These are phyloP conservation scores for Rhynchosporium agropyri DNA, from an alignment of 2,329 filamentous ascomycete species.

Conservation along the genomic window DNA sequence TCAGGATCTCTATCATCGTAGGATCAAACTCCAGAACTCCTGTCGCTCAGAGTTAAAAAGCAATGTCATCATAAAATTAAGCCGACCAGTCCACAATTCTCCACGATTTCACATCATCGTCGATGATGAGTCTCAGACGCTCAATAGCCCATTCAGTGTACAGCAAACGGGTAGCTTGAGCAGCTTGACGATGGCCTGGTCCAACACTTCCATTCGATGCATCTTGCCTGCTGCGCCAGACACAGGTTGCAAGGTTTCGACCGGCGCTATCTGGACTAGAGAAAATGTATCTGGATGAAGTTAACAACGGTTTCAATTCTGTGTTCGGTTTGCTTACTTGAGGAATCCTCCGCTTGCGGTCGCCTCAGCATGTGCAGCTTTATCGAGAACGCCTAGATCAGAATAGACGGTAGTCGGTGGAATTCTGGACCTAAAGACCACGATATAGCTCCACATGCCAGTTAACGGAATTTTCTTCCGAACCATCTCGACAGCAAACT, in stretches of 20 bases:
- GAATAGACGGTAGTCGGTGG: slow-evolving; percentile 67
- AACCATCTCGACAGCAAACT: neutral
- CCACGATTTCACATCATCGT: slow-evolving; percentile 66
- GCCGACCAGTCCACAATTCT: slow-evolving; percentile 61
- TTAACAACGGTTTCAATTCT: slow-evolving; percentile 18
- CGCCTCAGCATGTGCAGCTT: slow-evolving; percentile 78
- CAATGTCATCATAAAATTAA: slow-evolving; percentile 21
- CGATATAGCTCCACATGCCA: slow-evolving; percentile 60
- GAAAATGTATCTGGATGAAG: slow-evolving; percentile 75
- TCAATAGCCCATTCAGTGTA: slow-evolving; percentile 72
- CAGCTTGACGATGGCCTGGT: slow-evolving; percentile 66
- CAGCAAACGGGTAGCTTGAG: slow-evolving; percentile 62
- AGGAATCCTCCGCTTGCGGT: slow-evolving; percentile 77
- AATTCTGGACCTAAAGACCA: slow-evolving; percentile 78
- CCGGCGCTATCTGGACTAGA: slow-evolving; percentile 69
- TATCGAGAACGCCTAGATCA: slow-evolving; percentile 73
- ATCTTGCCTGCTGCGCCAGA: slow-evolving; percentile 64
- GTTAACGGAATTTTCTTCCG: slow-evolving; percentile 50
- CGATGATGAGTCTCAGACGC: slow-evolving; percentile 68
- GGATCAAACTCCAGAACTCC: slow-evolving; percentile 4
- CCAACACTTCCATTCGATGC: slow-evolving; percentile 61
- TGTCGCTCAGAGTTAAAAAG: slow-evolving; percentile 13
- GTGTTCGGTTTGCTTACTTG: slow-evolving; percentile 56
- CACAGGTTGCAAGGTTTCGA: slow-evolving; percentile 79
- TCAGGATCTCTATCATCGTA: too few species aligned